Conservation (phyloP, 169 alveolate genomes). For the Ichthyophthirius multifiliis region DNA sequence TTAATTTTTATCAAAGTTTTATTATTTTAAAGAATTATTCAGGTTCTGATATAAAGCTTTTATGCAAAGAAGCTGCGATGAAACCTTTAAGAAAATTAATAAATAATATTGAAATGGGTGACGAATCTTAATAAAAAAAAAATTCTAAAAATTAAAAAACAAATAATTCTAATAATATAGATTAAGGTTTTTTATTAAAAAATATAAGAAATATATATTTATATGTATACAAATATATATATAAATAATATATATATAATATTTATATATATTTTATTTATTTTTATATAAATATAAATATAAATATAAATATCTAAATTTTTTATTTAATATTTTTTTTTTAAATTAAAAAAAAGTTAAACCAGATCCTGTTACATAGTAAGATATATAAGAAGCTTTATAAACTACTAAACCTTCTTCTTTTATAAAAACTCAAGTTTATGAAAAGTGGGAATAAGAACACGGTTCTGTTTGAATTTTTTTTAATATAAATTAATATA, state of each 20-base stretch:
- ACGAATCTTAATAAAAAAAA: conserved; percentile 24
- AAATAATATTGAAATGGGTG: conserved; percentile 49
- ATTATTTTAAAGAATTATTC: conserved; percentile 55
- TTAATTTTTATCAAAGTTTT: not conserved
- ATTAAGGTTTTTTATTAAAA: not conserved
- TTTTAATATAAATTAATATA: no score
- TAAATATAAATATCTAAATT: not conserved
- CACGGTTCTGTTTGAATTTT: conserved; percentile 68
- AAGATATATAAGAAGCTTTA: conserved; percentile 73
- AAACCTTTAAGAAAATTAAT: conserved; percentile 79
- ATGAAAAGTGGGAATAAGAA: conserved; percentile 78
- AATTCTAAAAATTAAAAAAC: conserved; percentile 18
- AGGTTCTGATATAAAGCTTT: conserved; percentile 86
- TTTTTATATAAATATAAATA: conserved; percentile 23
- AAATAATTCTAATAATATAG: conserved; percentile 11
- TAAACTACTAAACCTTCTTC: conserved; percentile 72
- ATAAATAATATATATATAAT: not conserved
- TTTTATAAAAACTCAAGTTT: conserved; percentile 44
- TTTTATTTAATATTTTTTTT: not conserved
- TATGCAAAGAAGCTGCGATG: conserved; percentile 90
- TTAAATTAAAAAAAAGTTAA: not conserved
- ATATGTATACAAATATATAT: not conserved
- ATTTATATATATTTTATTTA: conserved; percentile 41
- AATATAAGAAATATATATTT: not conserved
- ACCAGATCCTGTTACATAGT: conserved; percentile 69